Base-by-base conservation (phyloP, 2,329 filamentous ascomycete genomes). In the Monosporascus sp. region DNA sequence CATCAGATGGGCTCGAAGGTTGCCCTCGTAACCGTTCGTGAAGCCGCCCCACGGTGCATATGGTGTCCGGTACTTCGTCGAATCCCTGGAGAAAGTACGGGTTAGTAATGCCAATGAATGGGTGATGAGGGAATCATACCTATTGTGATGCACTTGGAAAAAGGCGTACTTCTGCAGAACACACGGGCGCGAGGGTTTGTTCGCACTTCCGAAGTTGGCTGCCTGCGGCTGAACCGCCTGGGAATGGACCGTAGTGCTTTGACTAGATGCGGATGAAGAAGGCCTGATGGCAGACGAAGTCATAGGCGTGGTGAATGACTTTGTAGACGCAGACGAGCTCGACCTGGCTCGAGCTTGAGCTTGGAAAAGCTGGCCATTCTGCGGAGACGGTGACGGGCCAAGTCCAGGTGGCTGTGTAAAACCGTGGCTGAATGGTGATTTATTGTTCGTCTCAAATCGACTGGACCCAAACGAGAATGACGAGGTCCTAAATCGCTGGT, bases 1-100 rank as follows among this genome's bases (percentile, higher is more conserved):
- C 66, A 76, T 72, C 45, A 79, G 55, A 53, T 79, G 75, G 18
- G 74, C 73, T 48, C 72, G 70, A 18, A 77, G 55, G 47, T 77
- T 77, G 20, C 78, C 79, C 64, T 83, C 79, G 52, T 84, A 83
- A 5, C 80, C 81, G 55, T 85, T 85, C 37, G 78, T 82, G 59
- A 84, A 84, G 0, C 81, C 82, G 24, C 79, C 77, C 68, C 71
- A 75, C 2, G 74, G 70, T 17, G 78, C 75, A 61, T 85, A 86
- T 1, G 83, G 83, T 5, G 80, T 83, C 48, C 79, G 75, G 54
- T 86, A 85, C 51, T 77, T 77, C 7, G 75, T 72, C 6, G 78
- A 70, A 54, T 81, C 78, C 68, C 79, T 81, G 55, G 2, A 37
- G 5, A n/a, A 25, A 3, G 58, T 51, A 55, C 11, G 24, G 17